A percentile compares a stretch with the other conserved stretches of the same genome.
Conservation (phyloP, 139 green algal species). For the Zygnema cylindricum region DNA sequence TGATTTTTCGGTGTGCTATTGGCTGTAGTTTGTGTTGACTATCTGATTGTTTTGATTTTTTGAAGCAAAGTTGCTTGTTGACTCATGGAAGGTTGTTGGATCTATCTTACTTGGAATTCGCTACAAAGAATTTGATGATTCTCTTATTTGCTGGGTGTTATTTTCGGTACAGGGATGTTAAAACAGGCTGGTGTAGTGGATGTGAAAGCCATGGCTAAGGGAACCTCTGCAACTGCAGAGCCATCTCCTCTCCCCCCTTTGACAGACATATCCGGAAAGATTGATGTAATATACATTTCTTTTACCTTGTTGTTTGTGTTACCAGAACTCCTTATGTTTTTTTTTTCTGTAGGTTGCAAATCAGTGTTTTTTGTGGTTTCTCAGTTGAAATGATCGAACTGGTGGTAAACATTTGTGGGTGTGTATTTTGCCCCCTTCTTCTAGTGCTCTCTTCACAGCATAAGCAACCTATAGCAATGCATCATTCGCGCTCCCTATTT, state of each 20-base stretch:
- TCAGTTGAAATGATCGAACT: no score
- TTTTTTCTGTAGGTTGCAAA: no score
- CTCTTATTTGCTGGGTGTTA: not conserved
- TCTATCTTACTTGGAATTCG: no score
- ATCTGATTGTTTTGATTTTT: not conserved
- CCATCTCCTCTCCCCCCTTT: not conserved
- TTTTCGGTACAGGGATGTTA: slow-evolving; percentile 11
- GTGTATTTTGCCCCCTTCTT: no score
- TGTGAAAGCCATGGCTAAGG: slow-evolving; percentile 3
- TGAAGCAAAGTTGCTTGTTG: no score
- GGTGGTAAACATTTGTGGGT: no score
- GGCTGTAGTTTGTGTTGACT: not conserved
- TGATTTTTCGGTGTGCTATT: not conserved
- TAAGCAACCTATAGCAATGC: no score
- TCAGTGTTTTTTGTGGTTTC: no score
- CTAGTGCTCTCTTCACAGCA: no score
- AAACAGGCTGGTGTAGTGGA: slow-evolving; percentile 34
- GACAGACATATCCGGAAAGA: slow-evolving; percentile 12
- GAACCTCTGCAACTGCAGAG: not conserved
- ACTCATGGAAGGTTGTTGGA: no score
- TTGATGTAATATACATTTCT: slow-evolving; percentile 10
- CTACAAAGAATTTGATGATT: not conserved
- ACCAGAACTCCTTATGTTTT: no score
- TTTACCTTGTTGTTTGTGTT: not conserved
- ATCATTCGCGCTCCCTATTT: no score